Percentiles rank a stretch among this genome's conserved stretches.
phyloP scores from a whole-genome alignment of 208 protist genomes.

The Lotmaria passim region DNA sequence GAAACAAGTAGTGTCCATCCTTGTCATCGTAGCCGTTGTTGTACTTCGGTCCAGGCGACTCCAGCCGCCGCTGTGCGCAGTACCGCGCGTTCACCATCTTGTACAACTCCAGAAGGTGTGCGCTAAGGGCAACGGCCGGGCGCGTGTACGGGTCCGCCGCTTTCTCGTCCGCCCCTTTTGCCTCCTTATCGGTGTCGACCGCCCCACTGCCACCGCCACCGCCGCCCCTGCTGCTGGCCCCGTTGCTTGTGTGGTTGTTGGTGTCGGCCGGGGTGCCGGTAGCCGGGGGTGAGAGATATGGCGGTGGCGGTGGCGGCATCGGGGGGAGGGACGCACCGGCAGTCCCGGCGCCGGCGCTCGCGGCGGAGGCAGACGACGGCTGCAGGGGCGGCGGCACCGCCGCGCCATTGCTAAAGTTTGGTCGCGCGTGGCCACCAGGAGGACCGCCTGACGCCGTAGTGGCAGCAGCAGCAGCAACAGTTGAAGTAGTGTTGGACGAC shows the following conservation, averaged over 20 bases:
- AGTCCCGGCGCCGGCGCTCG: background rate
- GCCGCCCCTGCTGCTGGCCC: no score
- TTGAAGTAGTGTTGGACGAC: background rate
- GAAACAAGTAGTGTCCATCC: constrained; percentile 89
- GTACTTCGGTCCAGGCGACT: constrained; percentile 73
- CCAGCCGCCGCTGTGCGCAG: constrained; percentile 64
- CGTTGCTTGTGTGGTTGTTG: background rate
- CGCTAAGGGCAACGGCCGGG: constrained; percentile 56
- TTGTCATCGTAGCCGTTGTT: constrained; percentile 91
- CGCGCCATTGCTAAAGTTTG: constrained; percentile 10
- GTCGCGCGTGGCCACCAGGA: background rate
- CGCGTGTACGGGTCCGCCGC: constrained; percentile 24
- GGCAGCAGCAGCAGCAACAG: background rate
- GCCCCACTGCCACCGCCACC: constrained; percentile 1
- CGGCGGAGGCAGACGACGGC: background rate
- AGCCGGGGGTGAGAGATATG: background rate
- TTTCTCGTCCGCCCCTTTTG: background rate
- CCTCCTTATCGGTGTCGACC: background rate
- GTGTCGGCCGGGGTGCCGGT: background rate
- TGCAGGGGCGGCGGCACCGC: background rate
- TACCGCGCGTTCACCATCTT: constrained; percentile 79
- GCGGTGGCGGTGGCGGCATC: background rate
- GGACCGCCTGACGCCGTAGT: background rate
- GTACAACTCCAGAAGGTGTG: constrained; percentile 63
- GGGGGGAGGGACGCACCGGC: background rate